Evolutionary conservation across 148 eudicot genomes (phyloP).

Genomic region (Dianthus caryophyllus): DNA sequence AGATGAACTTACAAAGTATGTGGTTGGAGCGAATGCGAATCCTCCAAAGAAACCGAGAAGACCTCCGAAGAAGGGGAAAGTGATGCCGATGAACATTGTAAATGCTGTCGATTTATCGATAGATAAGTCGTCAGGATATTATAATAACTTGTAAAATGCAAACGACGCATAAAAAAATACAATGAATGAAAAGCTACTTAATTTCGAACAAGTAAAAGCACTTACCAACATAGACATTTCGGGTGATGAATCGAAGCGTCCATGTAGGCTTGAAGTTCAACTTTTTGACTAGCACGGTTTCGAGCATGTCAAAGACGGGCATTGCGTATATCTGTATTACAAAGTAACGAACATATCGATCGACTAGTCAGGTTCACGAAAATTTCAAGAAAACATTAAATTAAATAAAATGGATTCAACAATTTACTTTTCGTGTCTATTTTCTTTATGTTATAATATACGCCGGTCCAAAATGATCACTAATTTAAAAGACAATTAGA

Average conservation of each 20-base stretch:
- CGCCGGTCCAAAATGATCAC: too few species aligned
- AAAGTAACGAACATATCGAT: background rate
- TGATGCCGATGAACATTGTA: slow-evolving; percentile 33
- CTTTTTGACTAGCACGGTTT: slow-evolving; percentile 37
- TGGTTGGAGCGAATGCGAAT: slow-evolving; percentile 37
- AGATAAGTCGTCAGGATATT: too few species aligned
- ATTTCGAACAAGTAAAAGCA: too few species aligned
- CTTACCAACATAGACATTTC: slow-evolving; percentile 36
- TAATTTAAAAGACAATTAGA: too few species aligned
- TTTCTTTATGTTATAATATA: too few species aligned
- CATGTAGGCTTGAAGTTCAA: slow-evolving; percentile 27
- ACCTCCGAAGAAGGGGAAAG: slow-evolving; percentile 40
- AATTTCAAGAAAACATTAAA: too few species aligned
- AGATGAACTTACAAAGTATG: slow-evolving; percentile 32
- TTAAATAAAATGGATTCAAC: too few species aligned
- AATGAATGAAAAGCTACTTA: too few species aligned
- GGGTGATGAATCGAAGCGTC: slow-evolving; percentile 29
- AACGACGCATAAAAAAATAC: too few species aligned
- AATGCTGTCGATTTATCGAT: slow-evolving; percentile 13
- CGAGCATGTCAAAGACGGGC: slow-evolving; percentile 39
- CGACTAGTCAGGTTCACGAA: too few species aligned
- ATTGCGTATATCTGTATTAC: slow-evolving; percentile 27
- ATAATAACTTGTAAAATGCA: too few species aligned
- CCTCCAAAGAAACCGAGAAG: slow-evolving; percentile 41
- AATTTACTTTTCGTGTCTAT: too few species aligned